Conservation (phyloP, 805 yeast species). For the Wickerhamomyces subpelliculosus region DNA sequence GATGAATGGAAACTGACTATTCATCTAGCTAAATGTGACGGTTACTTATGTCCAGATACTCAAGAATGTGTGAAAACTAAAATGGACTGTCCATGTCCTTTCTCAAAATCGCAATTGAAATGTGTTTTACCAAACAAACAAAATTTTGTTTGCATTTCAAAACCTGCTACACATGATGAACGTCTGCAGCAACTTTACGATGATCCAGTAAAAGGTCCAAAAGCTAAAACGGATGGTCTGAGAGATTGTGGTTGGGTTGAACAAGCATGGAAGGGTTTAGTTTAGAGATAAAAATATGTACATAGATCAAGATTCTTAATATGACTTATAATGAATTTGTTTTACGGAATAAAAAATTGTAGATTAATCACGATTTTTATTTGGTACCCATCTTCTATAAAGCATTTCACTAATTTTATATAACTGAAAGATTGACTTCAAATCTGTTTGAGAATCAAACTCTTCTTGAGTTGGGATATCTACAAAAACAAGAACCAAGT, state of each 20-base stretch:
- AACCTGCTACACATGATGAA: conserved; percentile 50
- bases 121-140: conserved; percentile 67
- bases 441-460: conserved; percentile 18
- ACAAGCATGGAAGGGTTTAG: conserved; percentile 58
- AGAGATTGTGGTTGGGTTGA: conserved; percentile 85
- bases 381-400: conserved; percentile 81
- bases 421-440: conserved; percentile 30
- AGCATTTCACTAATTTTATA: conserved; percentile 59
- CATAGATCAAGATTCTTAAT: not conserved
- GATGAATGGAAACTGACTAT: too few relatives aligned
- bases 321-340: not conserved
- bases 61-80: conserved; percentile 65
- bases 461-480: conserved; percentile 38
- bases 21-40: conserved; percentile 57
- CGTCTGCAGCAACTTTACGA: conserved; percentile 28
- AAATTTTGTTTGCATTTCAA: conserved; percentile 74
- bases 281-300: conserved; percentile 18
- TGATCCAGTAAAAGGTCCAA: conserved; percentile 43
- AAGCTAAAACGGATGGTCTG: conserved; percentile 37
- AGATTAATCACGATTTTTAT: conserved; percentile 64
- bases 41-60: conserved; percentile 80
- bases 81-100: conserved; percentile 84
- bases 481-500: conserved; percentile 62
- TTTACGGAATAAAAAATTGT: too few relatives aligned
- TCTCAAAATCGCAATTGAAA: conserved; percentile 75